Evolutionary conservation across 176 grass and related monocot species (phyloP), one percentile per base, ranked within the genome.

Genomic region (Chrysopogon serrulatus): DNA sequence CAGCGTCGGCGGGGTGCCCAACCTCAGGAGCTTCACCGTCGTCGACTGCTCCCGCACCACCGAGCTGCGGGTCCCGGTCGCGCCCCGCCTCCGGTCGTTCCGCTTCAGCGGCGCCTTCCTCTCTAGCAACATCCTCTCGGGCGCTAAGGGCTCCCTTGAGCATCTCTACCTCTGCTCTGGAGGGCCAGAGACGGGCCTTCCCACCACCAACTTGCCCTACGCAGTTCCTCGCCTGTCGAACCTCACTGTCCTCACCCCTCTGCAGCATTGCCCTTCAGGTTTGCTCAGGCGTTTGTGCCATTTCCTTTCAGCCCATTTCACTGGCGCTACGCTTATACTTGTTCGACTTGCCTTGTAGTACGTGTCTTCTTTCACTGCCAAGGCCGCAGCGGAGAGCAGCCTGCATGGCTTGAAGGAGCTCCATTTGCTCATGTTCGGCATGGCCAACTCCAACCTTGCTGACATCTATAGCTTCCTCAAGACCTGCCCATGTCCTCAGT

Each of bases 181-280:
- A 1, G 85, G 77, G 43, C 92, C 90, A 6, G 74, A 87, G 7
- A 81, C 73, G 5, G 78, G 86, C 21, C 30, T 85, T 76, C 92
- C 92, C 1, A 33, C 62, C 45, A 94, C 82, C 36, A 94, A 92
- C 57, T 48, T 90, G 83, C 86, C 87, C 21, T 48, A 30, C 11
- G 74, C 32, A 3, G 59, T 92, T 61, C 76, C 60, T 26, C 54
- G 27, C 61, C 87, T 95, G 4, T 86, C 86, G 1, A 91, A 93
- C 82, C 86, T 98, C 54, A 93, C 82, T 6, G 85, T 85, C 8
- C 87, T 95, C 51, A 98, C 92, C 10, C n/a, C 85, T 98, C 41
- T 98, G 92, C 86, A 95, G 91, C 87, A 91, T 94, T 81, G 87
- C 90, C 8, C 95, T 98, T 73, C 95, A 98, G 90, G 95, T 95